A percentile compares a stretch with the other conserved stretches of the same genome.
Conservation (phyloP, 23 red algal genomes). For the Gracilaria gracilis region DNA sequence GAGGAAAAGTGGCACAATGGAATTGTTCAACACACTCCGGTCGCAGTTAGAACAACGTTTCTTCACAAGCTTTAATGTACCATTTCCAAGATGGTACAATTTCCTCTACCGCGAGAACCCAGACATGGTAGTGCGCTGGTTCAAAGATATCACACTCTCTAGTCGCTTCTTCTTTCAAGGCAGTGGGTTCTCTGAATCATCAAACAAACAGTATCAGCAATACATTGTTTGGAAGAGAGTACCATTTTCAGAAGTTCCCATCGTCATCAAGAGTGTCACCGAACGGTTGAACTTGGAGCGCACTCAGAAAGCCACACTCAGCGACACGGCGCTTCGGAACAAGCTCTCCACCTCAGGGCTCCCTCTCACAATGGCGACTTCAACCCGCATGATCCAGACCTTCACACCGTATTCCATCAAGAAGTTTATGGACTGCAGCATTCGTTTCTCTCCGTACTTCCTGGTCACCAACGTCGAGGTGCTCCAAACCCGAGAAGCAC, state of each 20-base stretch:
- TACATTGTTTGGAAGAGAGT: no score
- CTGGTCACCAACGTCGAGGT: no score
- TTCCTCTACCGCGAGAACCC: not conserved
- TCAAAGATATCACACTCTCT: not conserved
- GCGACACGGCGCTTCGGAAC: not conserved
- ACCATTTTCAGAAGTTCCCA: not conserved
- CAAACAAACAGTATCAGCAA: no score
- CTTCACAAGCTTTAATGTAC: not conserved
- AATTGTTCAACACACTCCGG: not conserved
- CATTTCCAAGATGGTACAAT: constrained; percentile 15
- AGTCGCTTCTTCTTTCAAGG: not conserved
- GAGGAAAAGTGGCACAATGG: not conserved
- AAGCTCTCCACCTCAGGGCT: not conserved
- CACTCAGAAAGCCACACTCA: no score
- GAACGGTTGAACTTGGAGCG: not conserved
- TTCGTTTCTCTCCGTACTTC: no score
- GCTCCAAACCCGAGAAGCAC: no score
- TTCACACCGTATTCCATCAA: no score
- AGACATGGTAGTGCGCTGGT: not conserved
- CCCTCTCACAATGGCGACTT: not conserved
- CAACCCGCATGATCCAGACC: not conserved
- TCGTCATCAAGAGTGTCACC: not conserved
- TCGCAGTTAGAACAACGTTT: not conserved
- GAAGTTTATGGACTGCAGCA: no score
- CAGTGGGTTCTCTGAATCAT: no score